These are phyloP conservation scores for Cymbidium sinense DNA, from an alignment of 106 monocot genomes.

Conservation along the genomic window DNA sequence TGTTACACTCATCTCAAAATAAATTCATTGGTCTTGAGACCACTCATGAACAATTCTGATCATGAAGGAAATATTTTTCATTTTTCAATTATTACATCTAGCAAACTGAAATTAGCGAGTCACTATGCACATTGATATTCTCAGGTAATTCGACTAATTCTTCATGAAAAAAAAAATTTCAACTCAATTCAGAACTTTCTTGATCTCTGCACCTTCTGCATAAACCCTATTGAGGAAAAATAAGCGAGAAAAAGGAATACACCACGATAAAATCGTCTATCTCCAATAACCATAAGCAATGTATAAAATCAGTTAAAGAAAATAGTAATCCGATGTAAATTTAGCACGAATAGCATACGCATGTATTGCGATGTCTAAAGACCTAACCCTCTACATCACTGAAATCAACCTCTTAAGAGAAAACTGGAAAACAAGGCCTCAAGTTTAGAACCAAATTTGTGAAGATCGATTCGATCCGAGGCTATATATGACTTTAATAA, in stretches of 20 bases:
- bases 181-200: background rate
- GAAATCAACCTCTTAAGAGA: background rate
- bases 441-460: background rate
- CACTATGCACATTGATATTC: background rate
- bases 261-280: background rate
- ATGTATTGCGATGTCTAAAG: background rate
- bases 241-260: background rate
- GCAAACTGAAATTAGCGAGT: background rate
- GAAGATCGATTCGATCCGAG: background rate
- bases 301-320: background rate
- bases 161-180: background rate
- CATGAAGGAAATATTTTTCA: background rate
- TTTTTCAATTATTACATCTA: background rate
- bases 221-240: background rate
- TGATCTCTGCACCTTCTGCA: background rate
- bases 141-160: background rate
- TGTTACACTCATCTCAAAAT: too few species aligned
- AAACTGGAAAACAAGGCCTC: background rate
- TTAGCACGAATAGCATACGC: background rate
- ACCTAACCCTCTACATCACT: background rate
- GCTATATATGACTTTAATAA: background rate
- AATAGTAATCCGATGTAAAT: background rate
- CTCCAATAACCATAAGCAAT: background rate
- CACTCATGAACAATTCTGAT: too few species aligned
- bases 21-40: too few species aligned